These are phyloP conservation scores for Penstemon davidsonii DNA, from an alignment of 257 asterid species.

Conservation along the genomic window DNA sequence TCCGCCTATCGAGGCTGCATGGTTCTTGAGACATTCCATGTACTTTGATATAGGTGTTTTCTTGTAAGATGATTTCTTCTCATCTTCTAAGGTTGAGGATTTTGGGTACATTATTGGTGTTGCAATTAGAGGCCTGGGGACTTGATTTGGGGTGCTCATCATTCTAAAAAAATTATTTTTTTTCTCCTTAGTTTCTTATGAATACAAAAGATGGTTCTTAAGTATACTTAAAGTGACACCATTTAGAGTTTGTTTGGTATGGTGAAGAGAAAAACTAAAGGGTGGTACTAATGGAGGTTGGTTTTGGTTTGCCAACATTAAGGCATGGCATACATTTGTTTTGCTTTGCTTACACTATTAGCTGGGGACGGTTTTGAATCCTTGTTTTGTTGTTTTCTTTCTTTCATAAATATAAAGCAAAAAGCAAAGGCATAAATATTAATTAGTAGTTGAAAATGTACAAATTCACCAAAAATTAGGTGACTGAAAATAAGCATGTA, in stretches of 20 bases:
- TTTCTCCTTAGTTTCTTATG: neutral
- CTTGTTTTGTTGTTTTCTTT: conserved; percentile 28
- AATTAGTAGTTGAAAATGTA: conserved; percentile 18
- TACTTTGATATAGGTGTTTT: conserved; percentile 19
- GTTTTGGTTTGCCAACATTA: neutral
- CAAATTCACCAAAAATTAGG: conserved; percentile 17
- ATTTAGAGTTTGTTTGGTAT: neutral
- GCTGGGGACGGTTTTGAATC: conserved; percentile 31
- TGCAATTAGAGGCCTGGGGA: neutral
- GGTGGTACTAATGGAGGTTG: neutral
- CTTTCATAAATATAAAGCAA: conserved; percentile 7
- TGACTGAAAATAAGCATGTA: neutral
- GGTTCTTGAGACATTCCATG: conserved; percentile 55
- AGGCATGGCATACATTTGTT: conserved; percentile 29
- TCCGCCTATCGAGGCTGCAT: conserved; percentile 42
- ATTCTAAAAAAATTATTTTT: neutral
- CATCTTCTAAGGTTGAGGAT: neutral
- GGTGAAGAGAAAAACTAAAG: neutral
- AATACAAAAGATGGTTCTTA: neutral
- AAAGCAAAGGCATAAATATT: conserved; percentile 16
- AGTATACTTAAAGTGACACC: neutral
- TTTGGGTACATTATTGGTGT: neutral
- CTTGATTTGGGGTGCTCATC: neutral
- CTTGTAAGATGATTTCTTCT: neutral
- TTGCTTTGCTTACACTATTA: conserved; percentile 33